These are phyloP conservation scores for Colletotrichum sp. DNA, from an alignment of 2,329 filamentous ascomycete genomes.

Conservation along the genomic window DNA sequence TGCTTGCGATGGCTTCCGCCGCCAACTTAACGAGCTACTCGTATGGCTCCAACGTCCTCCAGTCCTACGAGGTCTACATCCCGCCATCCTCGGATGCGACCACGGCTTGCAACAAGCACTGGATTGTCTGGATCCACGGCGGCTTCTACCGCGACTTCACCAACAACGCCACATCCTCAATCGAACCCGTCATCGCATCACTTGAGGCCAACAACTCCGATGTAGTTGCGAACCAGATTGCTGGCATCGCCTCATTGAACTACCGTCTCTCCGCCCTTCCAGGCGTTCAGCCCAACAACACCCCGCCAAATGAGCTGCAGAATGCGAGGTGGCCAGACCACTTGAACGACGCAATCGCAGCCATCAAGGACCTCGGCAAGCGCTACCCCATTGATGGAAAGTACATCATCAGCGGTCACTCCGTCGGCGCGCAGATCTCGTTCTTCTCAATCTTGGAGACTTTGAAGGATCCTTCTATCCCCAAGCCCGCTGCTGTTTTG, in stretches of 20 bases:
- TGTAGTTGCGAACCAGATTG: neutral
- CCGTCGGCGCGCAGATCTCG: constrained; percentile 10
- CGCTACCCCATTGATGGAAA: neutral
- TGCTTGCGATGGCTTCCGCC: neutral
- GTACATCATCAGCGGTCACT: constrained; percentile 12
- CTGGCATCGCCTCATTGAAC: constrained; percentile 4
- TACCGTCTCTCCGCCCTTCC: constrained; percentile 12
- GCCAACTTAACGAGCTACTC: neutral
- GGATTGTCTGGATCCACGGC: constrained; percentile 8
- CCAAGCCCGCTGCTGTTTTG: constrained; percentile 55
- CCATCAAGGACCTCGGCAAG: neutral
- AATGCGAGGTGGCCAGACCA: constrained; percentile 12
- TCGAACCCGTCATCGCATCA: neutral
- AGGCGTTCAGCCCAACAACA: constrained; percentile 10
- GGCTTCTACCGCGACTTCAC: constrained; percentile 16
- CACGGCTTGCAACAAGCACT: neutral
- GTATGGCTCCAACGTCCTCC: constrained; percentile 5
- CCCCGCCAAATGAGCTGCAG: neutral
- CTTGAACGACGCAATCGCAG: neutral
- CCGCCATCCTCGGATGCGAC: neutral
- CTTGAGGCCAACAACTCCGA: constrained; percentile 1
- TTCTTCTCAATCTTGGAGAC: neutral
- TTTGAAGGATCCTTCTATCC: neutral
- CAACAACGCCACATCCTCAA: neutral
- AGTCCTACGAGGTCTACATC: constrained; percentile 6